Evolutionary conservation across 1,284 basidiomycete species (phyloP).

Genomic region (Trichosporon ovoides): DNA sequence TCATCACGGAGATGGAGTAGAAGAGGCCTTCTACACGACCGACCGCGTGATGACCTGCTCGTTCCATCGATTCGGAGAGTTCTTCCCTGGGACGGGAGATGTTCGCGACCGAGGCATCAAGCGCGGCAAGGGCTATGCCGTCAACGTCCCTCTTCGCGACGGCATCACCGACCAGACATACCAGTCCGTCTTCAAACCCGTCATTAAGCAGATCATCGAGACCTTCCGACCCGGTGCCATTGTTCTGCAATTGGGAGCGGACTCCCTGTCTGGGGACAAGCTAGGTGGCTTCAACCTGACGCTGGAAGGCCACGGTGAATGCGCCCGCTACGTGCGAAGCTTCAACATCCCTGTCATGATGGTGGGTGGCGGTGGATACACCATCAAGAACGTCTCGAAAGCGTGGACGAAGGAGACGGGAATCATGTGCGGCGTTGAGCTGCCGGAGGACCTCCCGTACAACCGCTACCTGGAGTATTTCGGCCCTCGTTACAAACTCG

Average conservation of each 20-base stretch:
- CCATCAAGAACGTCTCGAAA: slow-evolving; percentile 83
- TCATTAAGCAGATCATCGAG: slow-evolving; percentile 80
- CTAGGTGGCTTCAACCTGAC: slow-evolving; percentile 94
- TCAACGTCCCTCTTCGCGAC: slow-evolving; percentile 92
- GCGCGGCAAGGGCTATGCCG: slow-evolving; percentile 79
- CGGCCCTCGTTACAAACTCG: slow-evolving; percentile 88
- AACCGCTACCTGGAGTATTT: slow-evolving; percentile 98
- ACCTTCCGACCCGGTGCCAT: slow-evolving; percentile 85
- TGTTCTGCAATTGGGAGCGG: slow-evolving; percentile 91
- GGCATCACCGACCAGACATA: slow-evolving; percentile 77
- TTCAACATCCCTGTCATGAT: slow-evolving; percentile 85
- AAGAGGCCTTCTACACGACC: slow-evolving; percentile 97
- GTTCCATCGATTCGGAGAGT: slow-evolving; percentile 96
- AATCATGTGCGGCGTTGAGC: slow-evolving; percentile 79
- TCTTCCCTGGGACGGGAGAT: slow-evolving; percentile 90
- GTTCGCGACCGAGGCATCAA: slow-evolving; percentile 77
- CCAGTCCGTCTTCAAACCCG: slow-evolving; percentile 80
- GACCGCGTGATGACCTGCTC: slow-evolving; percentile 94
- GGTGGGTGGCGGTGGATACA: slow-evolving; percentile 94
- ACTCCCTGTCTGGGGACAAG: slow-evolving; percentile 92
- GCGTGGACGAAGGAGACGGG: slow-evolving; percentile 98
- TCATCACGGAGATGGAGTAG: slow-evolving; percentile 97
- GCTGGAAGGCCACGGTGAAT: slow-evolving; percentile 84
- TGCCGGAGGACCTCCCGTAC: slow-evolving; percentile 82
- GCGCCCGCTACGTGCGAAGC: slow-evolving; percentile 77